Conservation (phyloP, 1,139 yeast genomes). For the Suhomyces guaymorum region DNA sequence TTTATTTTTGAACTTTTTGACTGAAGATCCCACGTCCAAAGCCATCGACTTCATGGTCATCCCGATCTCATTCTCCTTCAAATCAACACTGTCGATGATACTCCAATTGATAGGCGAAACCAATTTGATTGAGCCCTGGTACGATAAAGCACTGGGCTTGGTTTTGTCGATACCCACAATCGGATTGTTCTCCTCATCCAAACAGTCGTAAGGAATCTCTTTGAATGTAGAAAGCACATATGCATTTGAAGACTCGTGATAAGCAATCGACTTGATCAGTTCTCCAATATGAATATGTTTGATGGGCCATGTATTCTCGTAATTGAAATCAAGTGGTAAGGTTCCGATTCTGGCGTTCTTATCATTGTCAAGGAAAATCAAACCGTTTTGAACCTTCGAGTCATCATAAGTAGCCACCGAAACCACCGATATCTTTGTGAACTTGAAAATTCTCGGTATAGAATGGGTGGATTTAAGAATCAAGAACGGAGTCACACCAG, state of each 20-base stretch:
- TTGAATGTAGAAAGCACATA: constrained; percentile 65
- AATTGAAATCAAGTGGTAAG: constrained; percentile 52
- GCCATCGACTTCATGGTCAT: constrained; percentile 58
- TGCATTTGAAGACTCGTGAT: constrained; percentile 68
- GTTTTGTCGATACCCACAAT: constrained; percentile 58
- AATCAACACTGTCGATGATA: constrained; percentile 67
- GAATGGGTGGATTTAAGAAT: constrained; percentile 66
- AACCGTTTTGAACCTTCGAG: constrained; percentile 46
- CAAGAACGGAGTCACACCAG: constrained; percentile 74
- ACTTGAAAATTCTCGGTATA: constrained; percentile 65
- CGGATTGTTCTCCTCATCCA: constrained; percentile 73
- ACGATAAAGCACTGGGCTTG: constrained; percentile 53
- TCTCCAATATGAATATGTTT: constrained; percentile 55
- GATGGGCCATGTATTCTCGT: constrained; percentile 67
- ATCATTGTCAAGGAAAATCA: constrained; percentile 71
- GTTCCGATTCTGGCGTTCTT: constrained; percentile 74
- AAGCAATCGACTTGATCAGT: constrained; percentile 69
- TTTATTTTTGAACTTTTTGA: constrained; percentile 54
- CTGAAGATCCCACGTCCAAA: constrained; percentile 51
- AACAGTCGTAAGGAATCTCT: constrained; percentile 61
- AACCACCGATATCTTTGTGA: constrained; percentile 63
- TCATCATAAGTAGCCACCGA: constrained; percentile 59
- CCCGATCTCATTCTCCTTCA: constrained; percentile 68
- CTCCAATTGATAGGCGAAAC: constrained; percentile 78
- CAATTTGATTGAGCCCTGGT: constrained; percentile 61